These are phyloP conservation scores for Atkinsonella texensis DNA, from an alignment of 2,329 filamentous ascomycete species.

Conservation along the genomic window DNA sequence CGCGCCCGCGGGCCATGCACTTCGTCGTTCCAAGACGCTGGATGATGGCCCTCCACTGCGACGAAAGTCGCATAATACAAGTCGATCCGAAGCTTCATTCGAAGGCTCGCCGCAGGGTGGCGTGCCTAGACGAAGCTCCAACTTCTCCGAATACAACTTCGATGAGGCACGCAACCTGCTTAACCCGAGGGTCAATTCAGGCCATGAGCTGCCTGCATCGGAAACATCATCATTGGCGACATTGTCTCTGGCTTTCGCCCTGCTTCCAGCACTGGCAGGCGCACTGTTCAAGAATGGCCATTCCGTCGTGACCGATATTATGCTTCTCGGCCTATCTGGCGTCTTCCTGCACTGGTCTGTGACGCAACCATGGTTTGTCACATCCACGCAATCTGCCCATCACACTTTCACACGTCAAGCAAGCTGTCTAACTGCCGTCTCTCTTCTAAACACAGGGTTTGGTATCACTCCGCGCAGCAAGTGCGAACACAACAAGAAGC, in stretches of 20 bases:
- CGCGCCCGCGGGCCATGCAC: conserved; percentile 19
- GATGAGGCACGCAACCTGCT: conserved; percentile 60
- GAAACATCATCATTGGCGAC: conserved; percentile 64
- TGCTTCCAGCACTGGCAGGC: conserved; percentile 77
- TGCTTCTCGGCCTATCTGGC: conserved; percentile 66
- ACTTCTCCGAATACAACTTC: conserved; percentile 64
- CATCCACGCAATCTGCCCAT: neutral
- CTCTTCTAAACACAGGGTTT: conserved; percentile 38
- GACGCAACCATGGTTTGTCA: conserved; percentile 67
- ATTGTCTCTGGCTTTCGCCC: conserved; percentile 68
- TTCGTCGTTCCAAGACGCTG: conserved; percentile 30
- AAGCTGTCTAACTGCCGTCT: neutral
- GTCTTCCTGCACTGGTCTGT: conserved; percentile 91
- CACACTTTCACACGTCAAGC: neutral
- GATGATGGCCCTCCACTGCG: conserved; percentile 20
- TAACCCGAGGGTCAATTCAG: conserved; percentile 30
- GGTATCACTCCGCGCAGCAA: conserved; percentile 62
- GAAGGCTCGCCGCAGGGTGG: conserved; percentile 10
- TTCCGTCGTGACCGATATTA: conserved; percentile 71
- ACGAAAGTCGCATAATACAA: conserved; percentile 9
- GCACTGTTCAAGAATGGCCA: conserved; percentile 76
- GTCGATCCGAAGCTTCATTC: conserved; percentile 16
- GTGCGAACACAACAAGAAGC: conserved; percentile 41
- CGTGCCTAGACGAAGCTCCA: conserved; percentile 56
- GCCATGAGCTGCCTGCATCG: conserved; percentile 25